These are phyloP conservation scores for Serendipita sp. DNA, from an alignment of 768 basidiomycete genomes.

Conservation along the genomic window DNA sequence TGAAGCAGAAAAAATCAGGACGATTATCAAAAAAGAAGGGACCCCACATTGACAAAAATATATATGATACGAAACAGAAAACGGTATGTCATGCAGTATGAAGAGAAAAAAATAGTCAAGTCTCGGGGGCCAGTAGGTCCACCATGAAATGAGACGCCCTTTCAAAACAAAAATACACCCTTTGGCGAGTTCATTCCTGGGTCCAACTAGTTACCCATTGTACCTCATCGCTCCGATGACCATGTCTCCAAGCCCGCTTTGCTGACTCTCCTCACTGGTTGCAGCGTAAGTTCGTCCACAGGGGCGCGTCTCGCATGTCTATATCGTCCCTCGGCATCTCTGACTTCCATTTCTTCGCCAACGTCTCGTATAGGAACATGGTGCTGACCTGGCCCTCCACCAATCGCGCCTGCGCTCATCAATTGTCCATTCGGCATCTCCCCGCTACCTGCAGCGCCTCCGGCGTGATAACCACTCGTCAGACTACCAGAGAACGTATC, in stretches of 20 bases:
- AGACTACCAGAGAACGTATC: not conserved
- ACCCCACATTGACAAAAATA: too few species aligned
- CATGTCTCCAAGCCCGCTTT: slow-evolving; percentile 76
- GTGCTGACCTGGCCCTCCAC: not conserved
- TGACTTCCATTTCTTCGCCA: slow-evolving; percentile 77
- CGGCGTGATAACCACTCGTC: not conserved
- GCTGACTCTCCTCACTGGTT: slow-evolving; percentile 77
- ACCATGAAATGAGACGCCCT: too few species aligned
- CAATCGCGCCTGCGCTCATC: slow-evolving; percentile 6
- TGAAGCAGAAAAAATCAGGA: too few species aligned
- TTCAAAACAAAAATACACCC: too few species aligned
- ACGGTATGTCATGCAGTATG: too few species aligned
- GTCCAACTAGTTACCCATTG: too few species aligned
- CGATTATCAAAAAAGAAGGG: too few species aligned
- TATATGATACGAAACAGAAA: too few species aligned
- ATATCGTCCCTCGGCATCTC: slow-evolving; percentile 71
- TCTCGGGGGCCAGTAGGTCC: too few species aligned
- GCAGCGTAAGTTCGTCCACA: slow-evolving; percentile 73
- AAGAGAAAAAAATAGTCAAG: too few species aligned
- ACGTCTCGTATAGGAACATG: slow-evolving; percentile 22
- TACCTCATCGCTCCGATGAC: not conserved
- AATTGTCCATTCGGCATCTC: slow-evolving; percentile 6
- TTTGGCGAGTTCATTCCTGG: too few species aligned
- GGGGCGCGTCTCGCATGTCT: slow-evolving; percentile 75
- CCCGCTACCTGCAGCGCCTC: not conserved